Conservation (phyloP, 495 filamentous ascomycete species). For the Delitschia confertaspora region DNA sequence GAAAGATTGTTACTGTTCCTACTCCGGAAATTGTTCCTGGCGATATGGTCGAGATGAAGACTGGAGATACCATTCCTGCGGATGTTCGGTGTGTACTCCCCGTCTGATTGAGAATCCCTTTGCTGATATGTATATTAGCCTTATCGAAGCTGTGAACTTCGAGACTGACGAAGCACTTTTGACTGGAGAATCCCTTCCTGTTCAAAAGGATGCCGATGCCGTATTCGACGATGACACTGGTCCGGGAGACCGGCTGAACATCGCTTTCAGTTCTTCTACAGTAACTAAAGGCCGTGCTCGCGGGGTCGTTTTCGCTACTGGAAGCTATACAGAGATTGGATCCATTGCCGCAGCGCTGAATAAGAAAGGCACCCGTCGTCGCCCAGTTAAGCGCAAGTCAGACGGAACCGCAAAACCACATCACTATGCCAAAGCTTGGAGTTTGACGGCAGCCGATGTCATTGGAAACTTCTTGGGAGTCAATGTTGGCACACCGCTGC, state of each 20-base stretch:
- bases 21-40: constrained; percentile 72
- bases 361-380: constrained; percentile 36
- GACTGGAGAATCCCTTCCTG: constrained; percentile 69
- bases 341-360: constrained; percentile 52
- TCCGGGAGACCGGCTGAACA: constrained; percentile 61
- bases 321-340: constrained; percentile 65
- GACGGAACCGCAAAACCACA: constrained; percentile 40
- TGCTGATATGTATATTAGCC: constrained; percentile 17
- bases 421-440: constrained; percentile 59
- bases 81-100: constrained; percentile 43
- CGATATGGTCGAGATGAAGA: constrained; percentile 61
- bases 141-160: constrained; percentile 62
- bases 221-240: constrained; percentile 42
- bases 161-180: constrained; percentile 66
- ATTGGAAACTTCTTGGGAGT: constrained; percentile 49
- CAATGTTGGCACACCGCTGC: constrained; percentile 53
- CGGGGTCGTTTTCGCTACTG: constrained; percentile 62
- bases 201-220: constrained; percentile 43
- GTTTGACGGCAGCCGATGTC: constrained; percentile 54
- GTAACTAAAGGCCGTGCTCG: constrained; percentile 61
- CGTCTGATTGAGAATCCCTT: background rate
- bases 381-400: constrained; percentile 35
- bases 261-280: constrained; percentile 62
- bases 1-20: constrained; percentile 53
- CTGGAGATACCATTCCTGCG: constrained; percentile 63